Conservation (phyloP, 2,329 filamentous ascomycete species). For the Drechmeria coniospora region DNA sequence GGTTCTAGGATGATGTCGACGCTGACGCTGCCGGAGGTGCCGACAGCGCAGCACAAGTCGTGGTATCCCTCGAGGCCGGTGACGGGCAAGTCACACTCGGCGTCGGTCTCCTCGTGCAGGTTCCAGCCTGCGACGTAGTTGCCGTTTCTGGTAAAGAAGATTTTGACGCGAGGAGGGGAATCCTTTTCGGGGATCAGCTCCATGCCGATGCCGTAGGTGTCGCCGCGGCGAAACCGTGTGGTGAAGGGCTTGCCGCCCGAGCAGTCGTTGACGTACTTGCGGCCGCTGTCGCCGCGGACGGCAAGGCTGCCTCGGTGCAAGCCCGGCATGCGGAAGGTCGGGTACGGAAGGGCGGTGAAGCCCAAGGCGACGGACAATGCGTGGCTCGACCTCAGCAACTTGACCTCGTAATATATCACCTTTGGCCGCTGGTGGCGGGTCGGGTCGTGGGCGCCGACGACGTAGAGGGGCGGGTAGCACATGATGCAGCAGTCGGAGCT, state of each 20-base stretch:
- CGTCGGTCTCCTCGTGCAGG: conserved; percentile 59
- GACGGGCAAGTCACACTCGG: conserved; percentile 43
- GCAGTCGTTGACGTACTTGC: conserved; percentile 59
- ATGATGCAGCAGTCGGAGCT: conserved; percentile 49
- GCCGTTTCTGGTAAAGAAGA: conserved; percentile 59
- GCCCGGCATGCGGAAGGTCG: conserved; percentile 60
- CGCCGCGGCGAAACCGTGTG: conserved; percentile 42
- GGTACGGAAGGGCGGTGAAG: conserved; percentile 60
- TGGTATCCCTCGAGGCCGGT: conserved; percentile 54
- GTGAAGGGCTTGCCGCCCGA: conserved; percentile 60
- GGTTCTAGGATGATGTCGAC: conserved; percentile 53
- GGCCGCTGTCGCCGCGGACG: conserved; percentile 69
- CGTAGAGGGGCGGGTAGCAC: conserved; percentile 55
- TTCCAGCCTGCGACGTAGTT: conserved; percentile 47
- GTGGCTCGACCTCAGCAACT: conserved; percentile 29
- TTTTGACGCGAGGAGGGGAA: conserved; percentile 15
- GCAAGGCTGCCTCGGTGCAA: conserved; percentile 65
- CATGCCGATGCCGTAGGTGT: conserved; percentile 60
- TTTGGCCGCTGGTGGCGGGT: conserved; percentile 22
- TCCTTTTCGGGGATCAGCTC: conserved; percentile 28
- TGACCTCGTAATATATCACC: conserved; percentile 60
- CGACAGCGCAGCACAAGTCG: conserved; percentile 56
- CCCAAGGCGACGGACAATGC: conserved; percentile 48
- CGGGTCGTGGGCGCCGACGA: conserved; percentile 42
- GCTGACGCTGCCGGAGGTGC: conserved; percentile 51